phyloP scores from a whole-genome alignment of 148 eudicot genomes.

The Dysphania ambrosioides region DNA sequence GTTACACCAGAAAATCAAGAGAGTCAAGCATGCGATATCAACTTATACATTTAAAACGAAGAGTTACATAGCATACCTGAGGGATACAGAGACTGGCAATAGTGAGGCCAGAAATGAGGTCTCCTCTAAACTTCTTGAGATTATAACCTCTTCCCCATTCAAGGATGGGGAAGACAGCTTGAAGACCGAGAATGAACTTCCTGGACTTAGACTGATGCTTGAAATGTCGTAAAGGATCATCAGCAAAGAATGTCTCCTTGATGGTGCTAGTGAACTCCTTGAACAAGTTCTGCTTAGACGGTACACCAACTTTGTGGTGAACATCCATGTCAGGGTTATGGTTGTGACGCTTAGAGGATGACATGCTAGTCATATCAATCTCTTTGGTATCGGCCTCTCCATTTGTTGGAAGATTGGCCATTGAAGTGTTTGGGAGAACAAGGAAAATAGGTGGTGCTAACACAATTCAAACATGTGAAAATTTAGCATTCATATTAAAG shows the following conservation, averaged over 20 bases:
- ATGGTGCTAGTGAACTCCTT: slow-evolving; percentile 43
- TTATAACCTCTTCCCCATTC: slow-evolving; percentile 56
- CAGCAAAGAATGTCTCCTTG: slow-evolving; percentile 58
- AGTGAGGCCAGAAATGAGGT: slow-evolving; percentile 67
- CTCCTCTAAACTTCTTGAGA: slow-evolving; percentile 49
- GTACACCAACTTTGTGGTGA: slow-evolving; percentile 53
- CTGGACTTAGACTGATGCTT: slow-evolving; percentile 52
- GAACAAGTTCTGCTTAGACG: slow-evolving; percentile 48
- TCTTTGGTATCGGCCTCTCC: slow-evolving; percentile 37
- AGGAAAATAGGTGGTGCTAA: not conserved
- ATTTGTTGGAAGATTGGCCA: slow-evolving; percentile 26
- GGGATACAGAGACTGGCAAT: slow-evolving; percentile 83
- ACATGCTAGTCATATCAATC: slow-evolving; percentile 33
- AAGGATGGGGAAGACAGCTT: slow-evolving; percentile 70
- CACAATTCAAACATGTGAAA: slow-evolving; percentile 11
- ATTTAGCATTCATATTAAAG: slow-evolving; percentile 8
- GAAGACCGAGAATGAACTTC: slow-evolving; percentile 53
- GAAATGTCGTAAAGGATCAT: slow-evolving; percentile 61
- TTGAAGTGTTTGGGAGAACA: slow-evolving; percentile 26
- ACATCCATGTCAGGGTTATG: slow-evolving; percentile 22
- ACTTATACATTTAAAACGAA: not conserved
- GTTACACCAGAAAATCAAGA: slow-evolving; percentile 11
- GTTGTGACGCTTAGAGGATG: slow-evolving; percentile 32
- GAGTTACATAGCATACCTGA: slow-evolving; percentile 37
- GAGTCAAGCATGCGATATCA: not conserved